Evolutionary conservation across 192 early-diverging fungal genomes (phyloP), one percentile per base, ranked within the genome.

Genomic region (Chytriomyces sp.): DNA sequence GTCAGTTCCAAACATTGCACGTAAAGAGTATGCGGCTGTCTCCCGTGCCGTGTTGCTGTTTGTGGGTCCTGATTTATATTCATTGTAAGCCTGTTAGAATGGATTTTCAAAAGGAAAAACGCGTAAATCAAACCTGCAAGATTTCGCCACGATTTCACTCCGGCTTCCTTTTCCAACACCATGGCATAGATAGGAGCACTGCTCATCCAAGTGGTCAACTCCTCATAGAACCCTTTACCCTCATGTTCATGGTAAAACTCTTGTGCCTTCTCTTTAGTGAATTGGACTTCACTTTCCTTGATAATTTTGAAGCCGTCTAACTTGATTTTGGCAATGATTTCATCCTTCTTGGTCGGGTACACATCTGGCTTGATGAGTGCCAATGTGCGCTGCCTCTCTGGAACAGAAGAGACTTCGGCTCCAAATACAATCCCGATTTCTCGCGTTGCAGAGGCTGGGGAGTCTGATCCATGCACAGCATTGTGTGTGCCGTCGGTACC

Each of bases 391-490:
- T 86, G 69, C 7, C 61, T 57, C 45, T 72, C 69, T 10, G 47
- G 68, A 45, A 63, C 53, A 5, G 83, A 73, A 26, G 78, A 71
- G 4, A 78, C 57, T 59, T 64, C 61, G 48, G 84, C 79, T 7
- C 80, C 81, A 78, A 89, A 89, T 18, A 87, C 75, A 47, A 84
- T 72, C 7, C 64, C 60, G 48, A 83, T 82, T 57, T 84, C 86
- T 44, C 85, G 82, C 8, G 65, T 70, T 6, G 89, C 88, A 23
- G 78, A 81, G 28, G 72, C 47, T 1, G 79, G 77, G n/a, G 85
- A 85, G 75, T 90, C 88, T 2, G 89, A 88, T 13, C 86, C 87
- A 70, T 91, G 89, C 2, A 91, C 85, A 24, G 84, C 86, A 62
- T 90, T 90, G 18, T 82, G 63, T 23, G 84, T 72, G 0, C 83